Conservation (phyloP, 768 basidiomycete genomes). For the Mycena indigotica region DNA sequence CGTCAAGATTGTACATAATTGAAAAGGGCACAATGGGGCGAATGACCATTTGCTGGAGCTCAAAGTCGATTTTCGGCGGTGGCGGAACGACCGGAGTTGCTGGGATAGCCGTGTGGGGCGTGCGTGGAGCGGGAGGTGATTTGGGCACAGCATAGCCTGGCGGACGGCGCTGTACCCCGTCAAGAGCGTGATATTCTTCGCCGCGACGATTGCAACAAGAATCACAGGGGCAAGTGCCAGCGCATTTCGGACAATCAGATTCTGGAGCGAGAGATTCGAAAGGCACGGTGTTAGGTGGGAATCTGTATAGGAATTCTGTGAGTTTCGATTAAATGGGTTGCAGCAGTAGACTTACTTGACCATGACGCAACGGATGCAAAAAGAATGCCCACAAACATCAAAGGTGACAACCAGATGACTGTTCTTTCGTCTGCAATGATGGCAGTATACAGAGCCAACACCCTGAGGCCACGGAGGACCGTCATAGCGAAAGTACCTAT, state of each 20-base stretch:
- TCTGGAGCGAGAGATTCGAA: background rate
- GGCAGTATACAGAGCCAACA: constrained; percentile 2
- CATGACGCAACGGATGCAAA: constrained; percentile 19
- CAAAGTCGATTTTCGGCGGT: background rate
- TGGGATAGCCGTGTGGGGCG: too few relatives aligned
- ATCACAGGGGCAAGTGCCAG: constrained; percentile 15
- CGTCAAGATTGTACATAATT: constrained; percentile 15
- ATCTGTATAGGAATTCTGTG: constrained; percentile 1
- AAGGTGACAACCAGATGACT: background rate
- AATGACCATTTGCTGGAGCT: constrained; percentile 9
- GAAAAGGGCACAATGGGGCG: constrained; percentile 5
- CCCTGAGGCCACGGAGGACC: constrained; percentile 20
- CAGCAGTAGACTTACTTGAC: constrained; percentile 9
- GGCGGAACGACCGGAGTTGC: too few relatives aligned
- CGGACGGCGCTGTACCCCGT: too few relatives aligned
- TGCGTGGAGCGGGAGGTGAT: too few relatives aligned
- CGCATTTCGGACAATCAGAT: constrained; percentile 9
- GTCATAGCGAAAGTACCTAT: constrained; percentile 20
- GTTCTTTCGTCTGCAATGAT: constrained; percentile 13
- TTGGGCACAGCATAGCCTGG: too few relatives aligned
- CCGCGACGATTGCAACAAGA: constrained; percentile 9
- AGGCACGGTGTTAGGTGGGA: constrained; percentile 1
- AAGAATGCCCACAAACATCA: constrained; percentile 4
- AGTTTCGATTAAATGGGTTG: background rate
- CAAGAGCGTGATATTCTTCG: background rate